Evolutionary conservation across 1,284 basidiomycete species (phyloP), one percentile per base, ranked within the genome.

Genomic region (Ceratobasidium sp.): DNA sequence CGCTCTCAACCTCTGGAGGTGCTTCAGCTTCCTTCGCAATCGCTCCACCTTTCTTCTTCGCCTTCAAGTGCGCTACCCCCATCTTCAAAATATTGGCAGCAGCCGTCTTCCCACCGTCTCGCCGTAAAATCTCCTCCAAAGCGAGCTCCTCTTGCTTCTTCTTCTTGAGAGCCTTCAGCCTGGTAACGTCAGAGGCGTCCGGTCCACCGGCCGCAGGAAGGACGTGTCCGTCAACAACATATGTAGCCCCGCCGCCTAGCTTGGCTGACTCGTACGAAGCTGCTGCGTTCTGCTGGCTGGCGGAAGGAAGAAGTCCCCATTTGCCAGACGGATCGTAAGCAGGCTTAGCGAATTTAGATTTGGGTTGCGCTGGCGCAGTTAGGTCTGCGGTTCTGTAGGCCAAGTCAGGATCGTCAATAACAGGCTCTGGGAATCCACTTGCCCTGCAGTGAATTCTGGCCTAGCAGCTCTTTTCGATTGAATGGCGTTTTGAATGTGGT

Each of bases 381-480:
- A 34, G 4, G 81, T 82, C 16, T 85, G 43, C 28, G 3, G 67
- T 70, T 36, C 67, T 70, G 14, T 14, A 12, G 18, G 16, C 12
- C 39, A 21, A 28, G 4, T 83, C 58, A 21, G 39, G 23, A 46
- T 21, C 14, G 48, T 55, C 36, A 71, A 57, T 18, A 71, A 23
- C n/a, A 58, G 1, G 21, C 34, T 50, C 55, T 30, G 18, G 32
- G 10, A 75, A 50, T 14, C 71, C 6, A 80, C 87, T 45, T 75
- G 94, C 93, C 92, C 91, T 2, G 84, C 83, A 10, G 92, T 85
- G 76, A 97, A 96, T 80, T 98, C 96, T 1, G 95, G 86, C 53
- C 96, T 85, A 0, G 85, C 86, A 0, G 89, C 87, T 14, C 92
- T 84, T 18, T 86, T 84, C 39, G 87, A 83, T 80, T 93, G 86